Base-by-base conservation (phyloP, 192 early-diverging fungal genomes). In the Phlyctochytrium arcticum region DNA sequence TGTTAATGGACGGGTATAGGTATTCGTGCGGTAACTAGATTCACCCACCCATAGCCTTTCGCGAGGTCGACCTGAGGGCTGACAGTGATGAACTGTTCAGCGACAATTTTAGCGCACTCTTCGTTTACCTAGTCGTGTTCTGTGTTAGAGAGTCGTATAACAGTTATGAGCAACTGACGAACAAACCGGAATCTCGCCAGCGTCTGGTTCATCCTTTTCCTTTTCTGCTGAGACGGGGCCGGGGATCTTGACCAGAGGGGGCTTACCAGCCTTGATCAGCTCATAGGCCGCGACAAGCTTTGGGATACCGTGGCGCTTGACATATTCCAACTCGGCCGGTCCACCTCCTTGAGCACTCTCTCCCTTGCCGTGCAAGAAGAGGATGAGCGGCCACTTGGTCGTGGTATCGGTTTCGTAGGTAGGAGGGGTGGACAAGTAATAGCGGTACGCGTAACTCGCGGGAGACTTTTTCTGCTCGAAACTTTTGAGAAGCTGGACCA, bases 381-480 rank as follows among this genome's bases (percentile, higher is more conserved):
- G 29, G 33, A 57, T 57, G 15, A 57, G 26, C 35, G 56, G 56
- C 56, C 56, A 57, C 26, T 37, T 32, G 17, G 35, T 57, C 12
- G 56, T 19, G 0, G 17, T 21, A 36, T 57, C 56, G 35, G 35
- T 17, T 3, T 57, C 56, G 36, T 57, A 57, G 12, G 15, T 17
- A 57, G 56, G 56, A 36, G 56, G 56, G 26, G 36, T 37, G 17
- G 56, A 57, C 17, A 57, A 19, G 19, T 17, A 36, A 37, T 57
- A 57, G 17, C 26, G 56, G 35, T 57, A 57, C 17, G 17, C 19
- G 36, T 37, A 37, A 15, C 31, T 3, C 4, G 56, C 56, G 2
- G 27, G 30, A 7, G 56, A 57, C 19, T 57, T 57, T 37, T 48
- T 48, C 35, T 57, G 56, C n/a, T 42, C 56, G 35, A 31, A 57